These are phyloP conservation scores for Botryotinia convoluta DNA, from an alignment of 2,329 filamentous ascomycete genomes.

Conservation along the genomic window DNA sequence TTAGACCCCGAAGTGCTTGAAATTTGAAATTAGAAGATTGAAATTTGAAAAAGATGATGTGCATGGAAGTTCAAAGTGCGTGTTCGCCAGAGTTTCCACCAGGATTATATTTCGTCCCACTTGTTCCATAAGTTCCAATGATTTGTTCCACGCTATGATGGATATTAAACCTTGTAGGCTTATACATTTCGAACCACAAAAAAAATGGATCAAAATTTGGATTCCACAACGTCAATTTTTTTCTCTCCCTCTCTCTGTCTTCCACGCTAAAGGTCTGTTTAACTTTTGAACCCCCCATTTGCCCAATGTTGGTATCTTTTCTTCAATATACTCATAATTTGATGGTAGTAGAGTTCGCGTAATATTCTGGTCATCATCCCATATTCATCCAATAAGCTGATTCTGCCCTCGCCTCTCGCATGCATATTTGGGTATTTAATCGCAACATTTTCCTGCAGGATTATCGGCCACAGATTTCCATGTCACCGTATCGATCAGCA, in stretches of 20 bases:
- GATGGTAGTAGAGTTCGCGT: background rate
- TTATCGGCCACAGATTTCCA: background rate
- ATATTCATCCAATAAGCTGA: background rate
- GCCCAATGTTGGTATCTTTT: background rate
- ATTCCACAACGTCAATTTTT: slow-evolving; percentile 10
- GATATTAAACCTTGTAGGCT: background rate
- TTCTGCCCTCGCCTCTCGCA: background rate
- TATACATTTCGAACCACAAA: background rate
- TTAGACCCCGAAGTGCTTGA: slow-evolving; percentile 4
- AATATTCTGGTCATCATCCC: slow-evolving; percentile 2
- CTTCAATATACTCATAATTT: background rate
- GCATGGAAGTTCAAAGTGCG: slow-evolving; percentile 4
- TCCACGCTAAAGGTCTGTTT: background rate
- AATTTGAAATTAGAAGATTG: background rate
- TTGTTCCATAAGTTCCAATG: slow-evolving; percentile 11
- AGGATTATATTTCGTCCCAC: slow-evolving; percentile 16
- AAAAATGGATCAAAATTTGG: slow-evolving; percentile 9
- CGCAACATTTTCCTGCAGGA: background rate
- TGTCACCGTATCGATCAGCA: slow-evolving; percentile 1
- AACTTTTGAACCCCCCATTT: background rate
- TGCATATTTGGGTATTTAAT: background rate
- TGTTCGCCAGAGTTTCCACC: slow-evolving; percentile 1
- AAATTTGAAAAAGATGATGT: background rate
- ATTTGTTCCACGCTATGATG: slow-evolving; percentile 9
- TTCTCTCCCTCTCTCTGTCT: background rate